These are phyloP conservation scores for Talaromyces sp. DNA, from an alignment of 2,329 filamentous ascomycete genomes.

Conservation along the genomic window DNA sequence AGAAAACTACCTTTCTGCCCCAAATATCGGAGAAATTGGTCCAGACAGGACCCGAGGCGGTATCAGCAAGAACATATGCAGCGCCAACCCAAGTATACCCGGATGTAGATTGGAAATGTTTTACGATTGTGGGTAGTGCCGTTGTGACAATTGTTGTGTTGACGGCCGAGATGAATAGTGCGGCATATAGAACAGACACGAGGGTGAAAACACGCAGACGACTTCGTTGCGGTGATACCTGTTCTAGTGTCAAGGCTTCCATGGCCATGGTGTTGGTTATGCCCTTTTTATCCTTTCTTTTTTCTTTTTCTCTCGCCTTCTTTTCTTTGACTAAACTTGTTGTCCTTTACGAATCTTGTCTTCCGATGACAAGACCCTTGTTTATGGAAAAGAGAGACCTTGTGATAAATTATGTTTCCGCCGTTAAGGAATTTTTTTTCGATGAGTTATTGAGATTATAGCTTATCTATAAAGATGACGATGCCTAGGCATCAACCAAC, in stretches of 20 bases:
- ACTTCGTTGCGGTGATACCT: not conserved
- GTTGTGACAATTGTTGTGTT: conserved; percentile 35
- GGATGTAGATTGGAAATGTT: conserved; percentile 33
- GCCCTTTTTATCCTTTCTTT: not conserved
- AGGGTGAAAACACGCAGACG: conserved; percentile 5
- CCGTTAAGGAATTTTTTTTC: not conserved
- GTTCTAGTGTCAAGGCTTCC: not conserved
- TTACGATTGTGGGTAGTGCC: conserved; percentile 38
- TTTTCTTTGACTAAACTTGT: not conserved
- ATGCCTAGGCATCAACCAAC: not conserved
- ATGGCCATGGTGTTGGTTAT: not conserved
- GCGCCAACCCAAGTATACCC: conserved; percentile 42
- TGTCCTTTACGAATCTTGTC: not conserved
- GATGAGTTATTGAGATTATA: not conserved
- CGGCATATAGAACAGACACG: conserved; percentile 21
- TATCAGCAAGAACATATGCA: conserved; percentile 37
- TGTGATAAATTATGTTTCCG: not conserved
- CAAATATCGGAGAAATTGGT: conserved; percentile 52
- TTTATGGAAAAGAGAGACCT: not conserved
- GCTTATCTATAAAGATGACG: not conserved
- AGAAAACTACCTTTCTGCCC: conserved; percentile 58
- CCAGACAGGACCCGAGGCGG: conserved; percentile 43
- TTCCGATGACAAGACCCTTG: not conserved
- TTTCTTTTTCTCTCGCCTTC: not conserved
- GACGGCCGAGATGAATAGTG: conserved; percentile 25